phyloP scores from a whole-genome alignment of 306 rosid genomes.

The Citrullus mucosospermus region DNA sequence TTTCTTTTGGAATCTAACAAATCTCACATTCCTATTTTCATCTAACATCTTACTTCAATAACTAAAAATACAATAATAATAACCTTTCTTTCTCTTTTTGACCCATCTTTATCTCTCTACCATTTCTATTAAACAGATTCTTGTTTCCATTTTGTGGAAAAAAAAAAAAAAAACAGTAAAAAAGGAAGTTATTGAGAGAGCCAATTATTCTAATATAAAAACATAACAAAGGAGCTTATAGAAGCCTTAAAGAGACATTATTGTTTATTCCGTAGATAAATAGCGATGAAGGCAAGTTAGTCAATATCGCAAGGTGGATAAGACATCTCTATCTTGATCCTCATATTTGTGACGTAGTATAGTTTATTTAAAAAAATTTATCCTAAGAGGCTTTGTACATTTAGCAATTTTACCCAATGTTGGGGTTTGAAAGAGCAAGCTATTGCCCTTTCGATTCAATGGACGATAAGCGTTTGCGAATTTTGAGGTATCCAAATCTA shows the following conservation, averaged over 20 bases:
- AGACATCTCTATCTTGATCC: neutral
- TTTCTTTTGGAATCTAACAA: neutral
- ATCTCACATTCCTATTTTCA: neutral
- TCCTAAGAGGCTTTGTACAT: neutral
- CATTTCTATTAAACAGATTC: neutral
- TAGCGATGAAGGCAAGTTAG: neutral
- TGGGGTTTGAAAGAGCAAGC: neutral
- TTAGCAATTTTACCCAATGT: neutral
- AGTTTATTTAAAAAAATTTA: no score
- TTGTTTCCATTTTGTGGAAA: neutral
- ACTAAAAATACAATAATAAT: no score
- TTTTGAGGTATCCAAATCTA: slow-evolving; percentile 61
- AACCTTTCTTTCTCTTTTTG: no score
- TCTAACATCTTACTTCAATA: neutral
- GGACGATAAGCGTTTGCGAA: slow-evolving; percentile 27
- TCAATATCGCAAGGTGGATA: neutral
- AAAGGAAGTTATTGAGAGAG: neutral
- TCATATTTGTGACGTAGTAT: neutral
- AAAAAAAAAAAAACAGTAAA: neutral
- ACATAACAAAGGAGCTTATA: neutral
- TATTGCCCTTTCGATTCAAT: neutral
- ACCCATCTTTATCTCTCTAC: no score
- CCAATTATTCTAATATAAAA: neutral
- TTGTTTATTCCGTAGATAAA: neutral
- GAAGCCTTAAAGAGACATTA: neutral